A percentile compares a stretch with the other conserved stretches of the same genome.
Evolutionary conservation across 495 filamentous ascomycete species (phyloP).

Genomic region (Penicillium antarcticum): DNA sequence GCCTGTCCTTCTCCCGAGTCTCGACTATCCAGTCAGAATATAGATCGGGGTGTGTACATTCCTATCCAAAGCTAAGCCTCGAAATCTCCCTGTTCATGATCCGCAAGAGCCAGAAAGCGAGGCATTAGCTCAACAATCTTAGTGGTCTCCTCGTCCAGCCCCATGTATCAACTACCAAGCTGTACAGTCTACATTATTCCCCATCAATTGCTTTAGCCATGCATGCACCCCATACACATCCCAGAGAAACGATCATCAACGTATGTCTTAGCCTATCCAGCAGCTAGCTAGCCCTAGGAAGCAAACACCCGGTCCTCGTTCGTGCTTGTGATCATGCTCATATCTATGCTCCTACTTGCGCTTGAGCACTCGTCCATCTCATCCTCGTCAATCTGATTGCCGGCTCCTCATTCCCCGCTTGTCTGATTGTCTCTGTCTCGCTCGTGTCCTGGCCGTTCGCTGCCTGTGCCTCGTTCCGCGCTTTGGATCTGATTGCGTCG

Average conservation of each 20-base stretch:
- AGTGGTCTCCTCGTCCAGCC: too few species aligned
- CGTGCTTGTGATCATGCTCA: neutral
- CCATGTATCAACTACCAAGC: too few species aligned
- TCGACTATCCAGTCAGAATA: neutral
- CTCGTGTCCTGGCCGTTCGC: conserved; percentile 14
- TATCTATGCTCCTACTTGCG: neutral
- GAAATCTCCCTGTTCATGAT: conserved; percentile 2
- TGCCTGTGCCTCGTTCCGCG: conserved; percentile 18
- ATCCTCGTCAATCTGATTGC: conserved; percentile 8
- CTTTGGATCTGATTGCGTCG: conserved; percentile 18
- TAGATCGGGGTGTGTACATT: neutral
- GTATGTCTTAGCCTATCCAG: too few species aligned
- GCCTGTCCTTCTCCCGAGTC: neutral
- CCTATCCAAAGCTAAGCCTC: neutral
- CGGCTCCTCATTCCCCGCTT: conserved; percentile 10
- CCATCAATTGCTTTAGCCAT: neutral
- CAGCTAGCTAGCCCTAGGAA: too few species aligned
- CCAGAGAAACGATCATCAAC: neutral
- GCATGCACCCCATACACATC: neutral
- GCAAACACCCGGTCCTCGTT: neutral
- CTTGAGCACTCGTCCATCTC: too few species aligned
- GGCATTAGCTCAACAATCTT: too few species aligned
- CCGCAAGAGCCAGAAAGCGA: neutral
- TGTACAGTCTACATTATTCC: too few species aligned
- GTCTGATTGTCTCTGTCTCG: conserved; percentile 13